Conservation (phyloP, 495 filamentous ascomycete genomes). For the Lasiosphaeria hispida region DNA sequence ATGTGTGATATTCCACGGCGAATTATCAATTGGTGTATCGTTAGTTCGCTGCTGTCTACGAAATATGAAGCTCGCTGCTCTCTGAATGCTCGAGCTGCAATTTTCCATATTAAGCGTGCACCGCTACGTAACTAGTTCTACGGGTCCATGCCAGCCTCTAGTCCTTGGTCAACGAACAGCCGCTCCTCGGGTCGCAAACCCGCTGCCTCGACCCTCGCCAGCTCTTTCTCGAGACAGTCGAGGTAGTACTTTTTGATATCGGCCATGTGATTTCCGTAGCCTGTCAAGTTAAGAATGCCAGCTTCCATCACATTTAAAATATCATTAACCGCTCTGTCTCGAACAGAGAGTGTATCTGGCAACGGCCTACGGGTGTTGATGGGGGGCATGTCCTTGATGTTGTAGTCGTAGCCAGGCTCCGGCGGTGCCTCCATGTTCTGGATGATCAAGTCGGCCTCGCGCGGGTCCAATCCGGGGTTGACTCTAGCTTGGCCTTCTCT, state of each 20-base stretch:
- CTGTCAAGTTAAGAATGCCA: constrained; percentile 16
- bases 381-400: constrained; percentile 12
- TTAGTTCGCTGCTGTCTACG: too few relatives aligned
- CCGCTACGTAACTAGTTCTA: too few relatives aligned
- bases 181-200: constrained; percentile 26
- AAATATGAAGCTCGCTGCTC: too few relatives aligned
- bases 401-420: constrained; percentile 22
- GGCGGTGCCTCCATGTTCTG: constrained; percentile 29
- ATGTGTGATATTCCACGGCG: too few relatives aligned
- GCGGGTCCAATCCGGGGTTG: constrained; percentile 10
- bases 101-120: too few relatives aligned
- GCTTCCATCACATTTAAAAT: constrained; percentile 24
- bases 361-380: too few relatives aligned
- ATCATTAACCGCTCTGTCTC: constrained; percentile 23
- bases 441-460: constrained; percentile 28
- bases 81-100: too few relatives aligned
- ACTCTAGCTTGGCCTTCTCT: constrained; percentile 48
- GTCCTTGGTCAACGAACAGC: not conserved
- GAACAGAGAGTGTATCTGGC: constrained; percentile 2
- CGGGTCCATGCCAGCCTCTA: not conserved
- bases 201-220: constrained; percentile 18
- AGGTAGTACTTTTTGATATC: constrained; percentile 20
- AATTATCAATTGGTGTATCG: too few relatives aligned
- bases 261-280: constrained; percentile 20
- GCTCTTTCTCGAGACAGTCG: constrained; percentile 25